Percentiles rank a stretch among this genome's conserved stretches.
Evolutionary conservation across 192 early-diverging fungal genomes (phyloP).

Genomic region (Geranomyces variabilis): DNA sequence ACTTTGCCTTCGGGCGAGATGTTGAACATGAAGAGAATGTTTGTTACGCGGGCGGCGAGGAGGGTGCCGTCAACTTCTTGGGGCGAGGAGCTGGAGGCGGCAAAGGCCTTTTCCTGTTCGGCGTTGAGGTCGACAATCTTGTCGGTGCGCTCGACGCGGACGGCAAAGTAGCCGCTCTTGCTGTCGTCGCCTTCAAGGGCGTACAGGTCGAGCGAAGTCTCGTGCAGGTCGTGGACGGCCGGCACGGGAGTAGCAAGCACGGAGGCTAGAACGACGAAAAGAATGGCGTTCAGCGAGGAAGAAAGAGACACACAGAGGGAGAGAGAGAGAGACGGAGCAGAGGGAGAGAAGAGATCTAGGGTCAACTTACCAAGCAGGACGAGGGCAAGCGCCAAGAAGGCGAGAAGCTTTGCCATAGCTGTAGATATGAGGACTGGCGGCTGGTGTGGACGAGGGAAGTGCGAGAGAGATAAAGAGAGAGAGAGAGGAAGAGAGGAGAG

Average conservation of each 20-base stretch:
- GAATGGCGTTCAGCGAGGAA: not conserved
- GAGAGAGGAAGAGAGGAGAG: no score
- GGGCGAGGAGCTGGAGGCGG: not conserved
- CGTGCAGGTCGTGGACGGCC: constrained; percentile 31
- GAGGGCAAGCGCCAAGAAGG: not conserved
- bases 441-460: no score
- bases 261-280: constrained; percentile 8
- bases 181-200: constrained; percentile 11
- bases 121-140: constrained; percentile 33
- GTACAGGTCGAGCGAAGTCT: constrained; percentile 40
- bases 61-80: constrained; percentile 12
- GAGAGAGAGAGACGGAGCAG: not conserved
- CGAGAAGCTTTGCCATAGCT: not conserved
- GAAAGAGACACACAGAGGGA: not conserved
- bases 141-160: constrained; percentile 39
- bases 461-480: no score
- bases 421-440: not conserved
- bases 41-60: constrained; percentile 27
- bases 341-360: not conserved
- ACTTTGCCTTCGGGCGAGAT: constrained; percentile 36
- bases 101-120: not conserved
- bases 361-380: not conserved
- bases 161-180: constrained; percentile 35
- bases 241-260: constrained; percentile 23
- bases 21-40: constrained; percentile 45